Evolutionary conservation across 495 filamentous ascomycete species (phyloP).

Genomic region (Lophium mytilinum): DNA sequence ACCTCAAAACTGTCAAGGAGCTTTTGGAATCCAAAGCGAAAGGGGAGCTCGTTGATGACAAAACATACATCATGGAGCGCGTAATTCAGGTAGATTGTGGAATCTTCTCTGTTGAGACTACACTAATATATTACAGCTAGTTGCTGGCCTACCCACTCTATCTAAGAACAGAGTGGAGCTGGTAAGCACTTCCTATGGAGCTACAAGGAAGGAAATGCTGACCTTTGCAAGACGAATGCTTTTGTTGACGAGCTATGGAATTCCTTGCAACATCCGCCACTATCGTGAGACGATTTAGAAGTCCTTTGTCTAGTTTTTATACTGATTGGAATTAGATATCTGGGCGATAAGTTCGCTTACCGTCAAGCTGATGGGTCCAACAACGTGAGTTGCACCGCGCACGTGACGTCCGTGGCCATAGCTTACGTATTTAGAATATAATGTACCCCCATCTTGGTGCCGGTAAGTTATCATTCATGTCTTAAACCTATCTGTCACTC

Average conservation of each 20-base stretch:
- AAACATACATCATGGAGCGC: slow-evolving; percentile 45
- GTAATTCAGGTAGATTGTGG: slow-evolving; percentile 3
- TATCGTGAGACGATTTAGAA: slow-evolving; percentile 13
- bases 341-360: slow-evolving; percentile 59
- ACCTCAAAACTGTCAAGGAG: slow-evolving; percentile 47
- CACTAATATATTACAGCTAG: neutral
- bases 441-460: slow-evolving; percentile 48
- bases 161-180: slow-evolving; percentile 9
- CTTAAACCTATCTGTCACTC: too few species aligned
- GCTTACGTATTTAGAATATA: slow-evolving; percentile 33
- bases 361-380: slow-evolving; percentile 67
- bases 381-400: slow-evolving; percentile 29
- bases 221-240: slow-evolving; percentile 41
- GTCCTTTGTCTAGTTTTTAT: neutral
- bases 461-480: neutral
- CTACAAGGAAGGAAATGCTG: neutral
- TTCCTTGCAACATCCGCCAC: slow-evolving; percentile 48
- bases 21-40: slow-evolving; percentile 44
- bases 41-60: slow-evolving; percentile 59
- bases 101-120: neutral
- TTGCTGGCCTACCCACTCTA: neutral
- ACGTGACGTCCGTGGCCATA: neutral
- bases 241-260: slow-evolving; percentile 68
- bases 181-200: neutral
- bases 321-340: slow-evolving; percentile 38